Conservation (phyloP, 352 stramenopile species). For the Pythium aristosporum region DNA sequence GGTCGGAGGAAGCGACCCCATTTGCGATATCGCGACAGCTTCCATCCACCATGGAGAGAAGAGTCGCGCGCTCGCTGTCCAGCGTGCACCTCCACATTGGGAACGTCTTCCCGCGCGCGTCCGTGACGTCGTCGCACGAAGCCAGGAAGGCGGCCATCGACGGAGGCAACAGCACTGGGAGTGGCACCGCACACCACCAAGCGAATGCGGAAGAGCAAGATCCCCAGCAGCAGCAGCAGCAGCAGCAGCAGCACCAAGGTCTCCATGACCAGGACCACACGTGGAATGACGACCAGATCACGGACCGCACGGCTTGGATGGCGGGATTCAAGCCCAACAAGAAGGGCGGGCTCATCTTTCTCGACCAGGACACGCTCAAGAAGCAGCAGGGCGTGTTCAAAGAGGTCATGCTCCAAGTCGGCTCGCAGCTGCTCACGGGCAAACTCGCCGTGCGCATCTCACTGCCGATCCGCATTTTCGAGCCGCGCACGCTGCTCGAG, state of each 20-base stretch:
- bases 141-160: slow-evolving; percentile 26
- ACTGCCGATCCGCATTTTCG: slow-evolving; percentile 75
- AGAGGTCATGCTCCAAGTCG: slow-evolving; percentile 75
- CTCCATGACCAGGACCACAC: slow-evolving; percentile 22
- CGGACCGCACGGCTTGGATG: slow-evolving; percentile 64
- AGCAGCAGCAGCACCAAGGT: slow-evolving; percentile 2
- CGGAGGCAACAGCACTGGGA: slow-evolving; percentile 6
- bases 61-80: slow-evolving; percentile 33
- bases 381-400: slow-evolving; percentile 84
- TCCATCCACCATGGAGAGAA: slow-evolving; percentile 4
- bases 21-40: not conserved
- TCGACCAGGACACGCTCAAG: slow-evolving; percentile 66
- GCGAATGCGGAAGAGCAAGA: slow-evolving; percentile 13
- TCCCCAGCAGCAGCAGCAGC: not conserved
- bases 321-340: slow-evolving; percentile 64
- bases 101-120: slow-evolving; percentile 44
- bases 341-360: slow-evolving; percentile 63
- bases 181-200: not conserved
- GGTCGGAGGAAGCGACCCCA: not conserved
- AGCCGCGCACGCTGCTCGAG: slow-evolving; percentile 68
- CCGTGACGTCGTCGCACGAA: slow-evolving; percentile 32
- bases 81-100: slow-evolving; percentile 59
- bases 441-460: slow-evolving; percentile 74
- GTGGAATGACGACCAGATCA: slow-evolving; percentile 50
- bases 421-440: slow-evolving; percentile 61